Evolutionary conservation across 164 flowering plant species (phyloP), one percentile per base, ranked within the genome.

Genomic region (Santalum album): DNA sequence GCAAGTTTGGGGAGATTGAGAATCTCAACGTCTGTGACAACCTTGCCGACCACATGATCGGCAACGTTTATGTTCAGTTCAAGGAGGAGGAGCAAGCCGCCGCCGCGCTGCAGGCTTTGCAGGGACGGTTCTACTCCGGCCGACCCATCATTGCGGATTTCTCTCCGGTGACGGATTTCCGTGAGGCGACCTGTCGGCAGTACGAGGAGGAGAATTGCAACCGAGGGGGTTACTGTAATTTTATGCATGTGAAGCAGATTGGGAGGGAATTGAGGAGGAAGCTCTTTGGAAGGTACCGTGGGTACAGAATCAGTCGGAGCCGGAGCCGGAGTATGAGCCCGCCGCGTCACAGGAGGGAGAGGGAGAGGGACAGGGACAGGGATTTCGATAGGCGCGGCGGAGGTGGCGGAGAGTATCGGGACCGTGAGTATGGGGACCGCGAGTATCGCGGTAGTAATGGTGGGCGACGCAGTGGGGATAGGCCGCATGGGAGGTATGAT

Each of bases 31-130:
- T 86, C 21, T 86, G 90, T 40, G 90, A 86, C 57, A 86, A 86
- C 42, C 70, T 86, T 20, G 88, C 90, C 1, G 88, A 81, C 63
- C 95, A 84, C 66, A 80, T 86, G 95, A 73, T 83, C 17, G 95
- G 95, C 0, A 87, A 87, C 59, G 96, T 87, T 3, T 87, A 83
- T 32, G 86, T 74, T 18, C 92, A 80, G 69, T 87, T 87, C 71
- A 82, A 67, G 62, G 96, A 87, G 78, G 92, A 87, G 65, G 92
- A 84, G 9, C 87, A 87, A 49, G 96, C 96, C 1, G 85, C 82
- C 1, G 78, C 82, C 2, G 96, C 96, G 4, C 45, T 87, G 12
- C 76, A 72, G 59, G 75, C 78, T 15, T 55, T 86, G 18, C 76
- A 70, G 38, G 90, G 88, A 1, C 63, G 95, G 7, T 86, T 75